phyloP scores from a whole-genome alignment of 768 basidiomycete genomes.

The Hypholoma fasciculare region DNA sequence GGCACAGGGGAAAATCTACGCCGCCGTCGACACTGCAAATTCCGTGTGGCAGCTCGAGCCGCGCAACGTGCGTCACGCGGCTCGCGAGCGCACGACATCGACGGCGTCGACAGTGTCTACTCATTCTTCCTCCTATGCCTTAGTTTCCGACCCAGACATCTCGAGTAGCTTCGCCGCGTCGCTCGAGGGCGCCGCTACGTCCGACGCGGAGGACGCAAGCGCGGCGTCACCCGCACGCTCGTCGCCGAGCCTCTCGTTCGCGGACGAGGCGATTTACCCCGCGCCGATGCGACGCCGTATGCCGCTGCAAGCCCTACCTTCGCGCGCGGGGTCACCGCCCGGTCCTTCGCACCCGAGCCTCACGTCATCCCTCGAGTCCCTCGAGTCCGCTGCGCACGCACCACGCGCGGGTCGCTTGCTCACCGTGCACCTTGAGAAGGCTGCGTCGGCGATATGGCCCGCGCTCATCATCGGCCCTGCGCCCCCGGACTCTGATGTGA shows the following conservation, averaged over 20 bases:
- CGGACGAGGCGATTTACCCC: constrained; percentile 45
- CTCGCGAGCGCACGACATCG: constrained; percentile 74
- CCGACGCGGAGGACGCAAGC: constrained; percentile 65
- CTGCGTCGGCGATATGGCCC: constrained; percentile 80
- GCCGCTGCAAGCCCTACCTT: constrained; percentile 27
- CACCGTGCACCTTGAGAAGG: constrained; percentile 81
- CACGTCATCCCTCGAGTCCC: constrained; percentile 75
- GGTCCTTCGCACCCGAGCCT: constrained; percentile 41
- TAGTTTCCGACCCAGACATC: constrained; percentile 83
- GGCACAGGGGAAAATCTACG: constrained; percentile 70
- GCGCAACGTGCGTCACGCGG: constrained; percentile 49
- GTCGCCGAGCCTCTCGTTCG: constrained; percentile 43
- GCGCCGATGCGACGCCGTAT: constrained; percentile 29
- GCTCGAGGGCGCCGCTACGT: constrained; percentile 70
- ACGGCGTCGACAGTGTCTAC: constrained; percentile 75
- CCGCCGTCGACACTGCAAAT: constrained; percentile 60
- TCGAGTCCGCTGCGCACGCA: constrained; percentile 63
- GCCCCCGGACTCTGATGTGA: constrained; percentile 58
- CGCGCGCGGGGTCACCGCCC: constrained; percentile 58
- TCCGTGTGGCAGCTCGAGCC: constrained; percentile 84
- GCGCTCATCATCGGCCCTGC: constrained; percentile 77
- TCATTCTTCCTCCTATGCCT: constrained; percentile 80
- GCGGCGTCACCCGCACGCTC: constrained; percentile 59
- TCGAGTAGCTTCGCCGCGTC: constrained; percentile 86
- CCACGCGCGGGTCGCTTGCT: constrained; percentile 63